phyloP scores from a whole-genome alignment of 73 alveolate species.

The Paramecium bursaria region DNA sequence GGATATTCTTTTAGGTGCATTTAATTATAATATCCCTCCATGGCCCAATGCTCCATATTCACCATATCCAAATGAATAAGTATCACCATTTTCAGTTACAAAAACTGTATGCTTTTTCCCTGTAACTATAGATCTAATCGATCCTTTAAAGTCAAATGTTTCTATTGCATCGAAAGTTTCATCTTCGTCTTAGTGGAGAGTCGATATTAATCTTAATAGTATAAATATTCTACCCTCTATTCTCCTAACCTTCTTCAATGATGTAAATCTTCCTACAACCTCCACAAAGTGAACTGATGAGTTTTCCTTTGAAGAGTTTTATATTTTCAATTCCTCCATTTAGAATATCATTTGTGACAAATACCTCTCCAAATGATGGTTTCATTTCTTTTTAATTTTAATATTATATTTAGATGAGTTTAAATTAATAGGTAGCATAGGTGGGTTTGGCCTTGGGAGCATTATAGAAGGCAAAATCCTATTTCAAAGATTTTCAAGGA shows the following conservation, averaged over 20 bases:
- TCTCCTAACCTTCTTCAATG: constrained; percentile 66
- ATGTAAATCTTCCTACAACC: constrained; percentile 64
- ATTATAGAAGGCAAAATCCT: too few species aligned
- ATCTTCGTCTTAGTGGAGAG: constrained; percentile 64
- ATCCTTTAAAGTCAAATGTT: constrained; percentile 63
- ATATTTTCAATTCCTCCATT: constrained; percentile 63
- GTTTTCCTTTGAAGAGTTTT: constrained; percentile 64
- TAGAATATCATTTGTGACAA: constrained; percentile 62
- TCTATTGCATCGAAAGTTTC: constrained; percentile 58
- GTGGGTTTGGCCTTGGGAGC: too few species aligned
- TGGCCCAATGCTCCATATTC: constrained; percentile 95
- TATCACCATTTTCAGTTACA: constrained; percentile 90
- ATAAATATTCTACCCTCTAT: constrained; percentile 35
- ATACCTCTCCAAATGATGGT: constrained; percentile 70
- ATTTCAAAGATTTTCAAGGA: too few species aligned
- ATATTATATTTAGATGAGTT: too few species aligned
- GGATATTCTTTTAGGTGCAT: constrained; percentile 84
- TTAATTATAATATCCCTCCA: constrained; percentile 92
- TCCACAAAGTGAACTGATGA: constrained; percentile 59
- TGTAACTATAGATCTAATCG: constrained; percentile 52
- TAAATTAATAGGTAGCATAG: too few species aligned
- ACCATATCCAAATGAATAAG: constrained; percentile 92
- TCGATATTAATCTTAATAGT: constrained; percentile 16
- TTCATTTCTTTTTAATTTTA: too few species aligned
- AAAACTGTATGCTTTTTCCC: constrained; percentile 70